These are phyloP conservation scores for Melanomma pulvis-pyrius DNA, from an alignment of 495 filamentous ascomycete species.

Conservation along the genomic window DNA sequence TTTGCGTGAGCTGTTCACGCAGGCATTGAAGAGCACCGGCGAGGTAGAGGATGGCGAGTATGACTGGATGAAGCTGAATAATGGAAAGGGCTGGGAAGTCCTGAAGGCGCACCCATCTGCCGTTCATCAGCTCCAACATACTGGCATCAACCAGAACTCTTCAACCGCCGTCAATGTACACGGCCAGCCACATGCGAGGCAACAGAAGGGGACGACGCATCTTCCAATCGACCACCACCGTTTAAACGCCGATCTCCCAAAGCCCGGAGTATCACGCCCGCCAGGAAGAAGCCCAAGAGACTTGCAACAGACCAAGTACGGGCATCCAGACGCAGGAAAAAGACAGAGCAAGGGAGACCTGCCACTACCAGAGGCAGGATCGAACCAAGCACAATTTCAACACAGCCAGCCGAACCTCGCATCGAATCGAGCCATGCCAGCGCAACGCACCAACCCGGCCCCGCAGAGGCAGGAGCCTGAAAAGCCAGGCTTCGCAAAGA, in stretches of 20 bases:
- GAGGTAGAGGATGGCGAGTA: slow-evolving; percentile 98
- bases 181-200: slow-evolving; percentile 51
- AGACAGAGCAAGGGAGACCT: slow-evolving; percentile 39
- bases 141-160: slow-evolving; percentile 61
- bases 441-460: slow-evolving; percentile 11
- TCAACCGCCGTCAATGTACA: slow-evolving; percentile 79
- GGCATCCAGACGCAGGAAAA: slow-evolving; percentile 30
- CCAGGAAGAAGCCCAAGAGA: slow-evolving; percentile 48
- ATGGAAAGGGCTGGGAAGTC: slow-evolving; percentile 92
- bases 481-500: slow-evolving; percentile 32
- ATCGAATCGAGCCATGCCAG: slow-evolving; percentile 20
- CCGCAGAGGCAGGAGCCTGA: slow-evolving; percentile 21
- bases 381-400: slow-evolving; percentile 37
- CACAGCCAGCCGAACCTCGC: slow-evolving; percentile 37
- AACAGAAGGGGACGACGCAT: slow-evolving; percentile 50
- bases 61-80: slow-evolving; percentile 99
- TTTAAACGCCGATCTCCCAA: slow-evolving; percentile 74
- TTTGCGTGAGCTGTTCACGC: slow-evolving; percentile 92
- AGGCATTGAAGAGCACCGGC: slow-evolving; percentile 91
- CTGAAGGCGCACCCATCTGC: slow-evolving; percentile 81
- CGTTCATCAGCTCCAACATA: slow-evolving; percentile 67
- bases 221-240: slow-evolving; percentile 70
- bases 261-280: slow-evolving; percentile 56
- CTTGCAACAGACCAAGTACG: slow-evolving; percentile 26
- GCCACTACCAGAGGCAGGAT: slow-evolving; percentile 35